Base-by-base conservation (phyloP, 2,329 filamentous ascomycete species). In the Parasarocladium wereldwijsianum region DNA sequence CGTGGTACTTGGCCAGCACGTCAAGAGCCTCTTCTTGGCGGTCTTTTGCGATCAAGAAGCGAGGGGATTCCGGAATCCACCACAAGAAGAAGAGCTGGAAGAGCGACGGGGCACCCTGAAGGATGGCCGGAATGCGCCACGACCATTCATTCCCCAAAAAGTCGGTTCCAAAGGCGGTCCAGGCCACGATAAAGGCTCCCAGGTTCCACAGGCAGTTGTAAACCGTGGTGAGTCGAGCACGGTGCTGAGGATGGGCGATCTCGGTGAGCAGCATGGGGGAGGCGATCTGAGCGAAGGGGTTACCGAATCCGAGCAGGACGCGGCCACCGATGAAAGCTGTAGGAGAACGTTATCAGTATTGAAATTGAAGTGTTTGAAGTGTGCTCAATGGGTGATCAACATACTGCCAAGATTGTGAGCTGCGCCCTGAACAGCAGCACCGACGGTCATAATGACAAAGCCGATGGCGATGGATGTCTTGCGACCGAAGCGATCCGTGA, bases 121-220 rank as follows among this genome's bases (percentile, higher is more conserved):
- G 53, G 9, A 78, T 54, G 5, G 68, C 69, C 27, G 76, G 71
- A 18, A 66, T 68, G 28, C 73, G 60, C 76, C 76, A 81, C 4
- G 70, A 70, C 73, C 74, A 79, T 41, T 76, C 58, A 38, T 50
- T 65, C 7, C 52, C 42, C 34, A 78, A 65, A 18, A 60, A 54
- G 15, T 64, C 55, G 1, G 74, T 78, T 18, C 69, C 73, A 56
- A 72, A 75, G 17, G 70, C 69, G 29, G 76, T 60, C 55, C 67
- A 70, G 3, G 68, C 67, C 17, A 73, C 70, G 28, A 73, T 39
- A 13, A 62, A 45, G 9, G 58, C 57, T 21, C 69, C 70, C 31
- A 72, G 47, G 44, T 76, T 75, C 72, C 72, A 79, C 30, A 77
- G 50, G 40, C 69, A 76, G 49, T 78, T 77, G 51, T 78, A 78